Evolutionary conservation across 805 yeast genomes (phyloP), one percentile per base, ranked within the genome.

Genomic region (Kazachstania martiniae): DNA sequence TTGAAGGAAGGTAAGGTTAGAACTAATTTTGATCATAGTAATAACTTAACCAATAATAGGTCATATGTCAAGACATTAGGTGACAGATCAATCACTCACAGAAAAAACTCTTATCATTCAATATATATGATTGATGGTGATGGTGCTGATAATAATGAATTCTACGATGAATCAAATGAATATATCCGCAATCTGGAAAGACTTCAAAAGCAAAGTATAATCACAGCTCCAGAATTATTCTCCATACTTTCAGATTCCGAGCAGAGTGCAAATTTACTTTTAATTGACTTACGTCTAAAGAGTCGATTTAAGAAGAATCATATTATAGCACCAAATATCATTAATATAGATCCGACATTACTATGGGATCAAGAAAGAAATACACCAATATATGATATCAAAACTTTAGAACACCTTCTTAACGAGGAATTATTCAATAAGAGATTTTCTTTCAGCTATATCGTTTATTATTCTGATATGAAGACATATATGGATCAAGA

Each of bases 121-220:
- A 61, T 62, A 4, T 59, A 61, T 38, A 62, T 60, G 43, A 45
- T 44, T 32, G 58, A 50, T 12, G 46, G 46, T 5, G 61, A 49
- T 5, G 41, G 42, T 4, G 39, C 40, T 12, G 45, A 42, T 14
- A 19, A 32, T 16, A 28, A 29, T 5, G 21, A 31, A 4, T 35
- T 26, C 13, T 37, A 51, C 18, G 49, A 49, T 25, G 34, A 31
- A 12, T 19, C 40, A 4, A 47, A 40, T 27, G 38, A 30, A 16
- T 42, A 40, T 17, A 40, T 44, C 10, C 49, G 49, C 25, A 39
- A 43, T 15, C 32, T 54, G 27, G 47, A 51, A 27, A 41, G 50
- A 21, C 32, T 54, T 23, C 58, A 56, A 29, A 52, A 47, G 29
- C 89, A 81, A 49, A 89, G 91, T 3, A 48, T 56, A 10, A 53